phyloP scores from a whole-genome alignment of 1,139 yeast genomes.

The Chernovozyma aurita region DNA sequence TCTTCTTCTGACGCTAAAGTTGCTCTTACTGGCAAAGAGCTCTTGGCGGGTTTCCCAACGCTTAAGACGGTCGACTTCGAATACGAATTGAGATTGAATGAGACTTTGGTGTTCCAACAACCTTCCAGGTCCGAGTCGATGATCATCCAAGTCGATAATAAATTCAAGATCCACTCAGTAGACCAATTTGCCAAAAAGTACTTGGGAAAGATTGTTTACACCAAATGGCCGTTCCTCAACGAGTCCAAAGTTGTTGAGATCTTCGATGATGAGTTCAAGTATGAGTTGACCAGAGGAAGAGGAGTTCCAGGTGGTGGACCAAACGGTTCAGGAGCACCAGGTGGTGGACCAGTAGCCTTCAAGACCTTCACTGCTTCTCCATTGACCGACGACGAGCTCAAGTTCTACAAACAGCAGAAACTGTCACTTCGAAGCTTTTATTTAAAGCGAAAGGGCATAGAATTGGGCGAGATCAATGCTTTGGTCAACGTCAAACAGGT shows the following conservation, averaged over 20 bases:
- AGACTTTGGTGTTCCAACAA: constrained; percentile 76
- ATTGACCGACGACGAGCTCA: constrained; percentile 36
- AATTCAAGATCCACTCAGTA: constrained; percentile 46
- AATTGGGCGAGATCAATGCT: constrained; percentile 49
- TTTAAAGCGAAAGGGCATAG: constrained; percentile 53
- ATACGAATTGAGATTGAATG: constrained; percentile 48
- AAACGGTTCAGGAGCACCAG: constrained; percentile 27
- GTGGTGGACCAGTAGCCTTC: too few species aligned
- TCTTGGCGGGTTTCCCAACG: constrained; percentile 90
- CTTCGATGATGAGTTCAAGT: constrained; percentile 47
- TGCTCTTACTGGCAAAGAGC: constrained; percentile 63
- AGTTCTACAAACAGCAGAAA: constrained; percentile 33
- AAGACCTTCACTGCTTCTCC: constrained; percentile 38
- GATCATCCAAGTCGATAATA: constrained; percentile 59
- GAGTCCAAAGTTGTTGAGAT: constrained; percentile 74
- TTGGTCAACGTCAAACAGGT: constrained; percentile 69
- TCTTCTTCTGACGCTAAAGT: too few species aligned
- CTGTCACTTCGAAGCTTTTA: constrained; percentile 33
- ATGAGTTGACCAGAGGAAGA: constrained; percentile 30
- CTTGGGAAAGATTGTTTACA: constrained; percentile 59
- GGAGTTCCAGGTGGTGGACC: constrained; percentile 17
- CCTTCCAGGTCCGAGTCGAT: constrained; percentile 83
- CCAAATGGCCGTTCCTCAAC: constrained; percentile 85
- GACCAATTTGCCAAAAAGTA: constrained; percentile 59
- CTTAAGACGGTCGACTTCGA: constrained; percentile 65